Evolutionary conservation across 192 early-diverging fungal genomes (phyloP).

Genomic region (Coemansia interrupta): DNA sequence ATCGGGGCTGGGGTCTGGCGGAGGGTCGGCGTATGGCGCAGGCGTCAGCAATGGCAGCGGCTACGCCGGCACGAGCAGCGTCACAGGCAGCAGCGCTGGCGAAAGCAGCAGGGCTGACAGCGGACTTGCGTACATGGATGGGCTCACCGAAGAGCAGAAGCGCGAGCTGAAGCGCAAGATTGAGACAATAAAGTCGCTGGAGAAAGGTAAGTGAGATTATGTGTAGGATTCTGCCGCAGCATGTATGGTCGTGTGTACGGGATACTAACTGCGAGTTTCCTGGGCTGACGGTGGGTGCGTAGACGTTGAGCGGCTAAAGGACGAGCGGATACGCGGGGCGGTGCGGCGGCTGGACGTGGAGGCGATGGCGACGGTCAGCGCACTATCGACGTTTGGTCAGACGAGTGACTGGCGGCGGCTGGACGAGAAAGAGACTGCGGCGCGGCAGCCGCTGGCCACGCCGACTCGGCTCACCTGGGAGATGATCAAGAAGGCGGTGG

Average conservation of each 20-base stretch:
- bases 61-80: constrained; percentile 10
- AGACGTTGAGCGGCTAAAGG: constrained; percentile 37
- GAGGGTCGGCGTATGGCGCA: neutral
- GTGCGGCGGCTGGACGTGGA: constrained; percentile 16
- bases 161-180: constrained; percentile 43
- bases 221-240: no score
- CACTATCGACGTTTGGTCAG: constrained; percentile 27
- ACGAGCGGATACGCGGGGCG: constrained; percentile 19
- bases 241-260: neutral
- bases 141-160: constrained; percentile 39
- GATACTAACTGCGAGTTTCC: neutral
- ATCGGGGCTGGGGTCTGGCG: constrained; percentile 5
- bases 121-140: constrained; percentile 19
- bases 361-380: constrained; percentile 20
- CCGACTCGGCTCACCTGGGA: constrained; percentile 46
- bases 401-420: constrained; percentile 29
- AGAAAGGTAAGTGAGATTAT: constrained; percentile 27
- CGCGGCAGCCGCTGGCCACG: constrained; percentile 14
- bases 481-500: constrained; percentile 51
- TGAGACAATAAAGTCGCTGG: constrained; percentile 31
- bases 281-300: neutral
- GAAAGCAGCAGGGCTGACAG: neutral
- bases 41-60: constrained; percentile 8
- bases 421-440: neutral
- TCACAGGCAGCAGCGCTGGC: neutral